phyloP scores from a whole-genome alignment of 108 stramenopile genomes.

The Mayamaea pseudoterrestris region DNA sequence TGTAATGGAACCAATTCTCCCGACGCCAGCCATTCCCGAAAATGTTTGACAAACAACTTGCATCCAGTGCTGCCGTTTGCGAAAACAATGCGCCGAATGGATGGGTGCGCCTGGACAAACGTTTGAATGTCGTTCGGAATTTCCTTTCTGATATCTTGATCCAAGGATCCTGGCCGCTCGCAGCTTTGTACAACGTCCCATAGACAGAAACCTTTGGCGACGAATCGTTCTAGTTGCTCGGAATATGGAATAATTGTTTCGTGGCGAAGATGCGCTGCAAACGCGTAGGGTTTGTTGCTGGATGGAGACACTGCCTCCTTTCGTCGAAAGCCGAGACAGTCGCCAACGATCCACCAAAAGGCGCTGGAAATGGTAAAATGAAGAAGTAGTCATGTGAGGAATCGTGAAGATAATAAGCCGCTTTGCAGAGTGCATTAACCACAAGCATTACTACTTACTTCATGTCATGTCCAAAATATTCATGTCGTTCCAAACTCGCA shows the following conservation, averaged over 20 bases:
- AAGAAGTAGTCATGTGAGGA: not conserved
- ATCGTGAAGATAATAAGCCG: not conserved
- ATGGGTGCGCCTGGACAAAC: conserved; percentile 33
- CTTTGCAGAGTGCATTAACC: not conserved
- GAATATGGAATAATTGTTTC: conserved; percentile 46
- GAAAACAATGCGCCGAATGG: conserved; percentile 53
- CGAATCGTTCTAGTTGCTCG: conserved; percentile 37
- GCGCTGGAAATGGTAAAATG: conserved; percentile 24
- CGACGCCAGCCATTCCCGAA: conserved; percentile 44
- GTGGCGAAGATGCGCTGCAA: conserved; percentile 36
- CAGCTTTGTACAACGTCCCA: conserved; percentile 73
- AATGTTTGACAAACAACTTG: conserved; percentile 49
- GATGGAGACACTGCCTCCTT: conserved; percentile 22
- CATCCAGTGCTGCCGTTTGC: conserved; percentile 57
- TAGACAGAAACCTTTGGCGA: conserved; percentile 54
- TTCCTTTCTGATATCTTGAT: conserved; percentile 45
- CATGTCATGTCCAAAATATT: conserved; percentile 51
- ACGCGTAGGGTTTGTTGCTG: conserved; percentile 43
- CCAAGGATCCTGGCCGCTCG: conserved; percentile 39
- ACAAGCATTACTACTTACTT: conserved; percentile 16
- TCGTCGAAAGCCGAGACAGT: conserved; percentile 62
- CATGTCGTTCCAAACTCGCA: conserved; percentile 28
- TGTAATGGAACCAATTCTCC: conserved; percentile 23
- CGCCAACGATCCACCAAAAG: conserved; percentile 84
- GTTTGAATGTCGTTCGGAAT: conserved; percentile 48